These are phyloP conservation scores for Astragalus membranaceus DNA, from an alignment of 306 rosid genomes.

Conservation along the genomic window DNA sequence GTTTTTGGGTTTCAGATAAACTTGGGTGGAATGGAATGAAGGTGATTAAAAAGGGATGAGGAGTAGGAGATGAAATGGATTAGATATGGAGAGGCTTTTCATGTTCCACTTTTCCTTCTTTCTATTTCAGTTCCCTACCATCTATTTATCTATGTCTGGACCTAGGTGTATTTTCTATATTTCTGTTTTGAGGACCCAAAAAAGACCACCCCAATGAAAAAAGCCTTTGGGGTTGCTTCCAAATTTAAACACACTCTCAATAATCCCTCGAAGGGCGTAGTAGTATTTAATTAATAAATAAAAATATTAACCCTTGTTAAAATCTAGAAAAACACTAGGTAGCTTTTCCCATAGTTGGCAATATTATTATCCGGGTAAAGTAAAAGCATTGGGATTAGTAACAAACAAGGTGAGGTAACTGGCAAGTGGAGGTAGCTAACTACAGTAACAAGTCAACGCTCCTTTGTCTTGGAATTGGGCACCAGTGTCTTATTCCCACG, in stretches of 20 bases:
- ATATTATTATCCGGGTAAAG: slow-evolving; percentile 28
- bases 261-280: background rate
- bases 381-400: slow-evolving; percentile 32
- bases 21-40: slow-evolving; percentile 8
- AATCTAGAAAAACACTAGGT: background rate
- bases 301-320: background rate
- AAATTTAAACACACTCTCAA: slow-evolving; percentile 24
- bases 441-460: slow-evolving; percentile 58
- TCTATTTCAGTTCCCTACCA: slow-evolving; percentile 35
- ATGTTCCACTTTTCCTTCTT: slow-evolving; percentile 27
- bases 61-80: slow-evolving; percentile 23
- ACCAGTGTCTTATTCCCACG: slow-evolving; percentile 51
- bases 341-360: slow-evolving; percentile 15
- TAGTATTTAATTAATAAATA: background rate
- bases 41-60: slow-evolving; percentile 23
- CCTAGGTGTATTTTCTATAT: slow-evolving; percentile 20
- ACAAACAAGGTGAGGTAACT: slow-evolving; percentile 34
- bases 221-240: slow-evolving; percentile 45
- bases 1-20: background rate
- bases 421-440: slow-evolving; percentile 62
- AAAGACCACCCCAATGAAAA: slow-evolving; percentile 37
- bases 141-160: slow-evolving; percentile 31
- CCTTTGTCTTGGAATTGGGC: slow-evolving; percentile 34
- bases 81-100: slow-evolving; percentile 29
- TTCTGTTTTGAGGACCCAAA: slow-evolving; percentile 20